phyloP scores from a whole-genome alignment of 2,329 filamentous ascomycete genomes.

The Fusarium praegraminearum region DNA sequence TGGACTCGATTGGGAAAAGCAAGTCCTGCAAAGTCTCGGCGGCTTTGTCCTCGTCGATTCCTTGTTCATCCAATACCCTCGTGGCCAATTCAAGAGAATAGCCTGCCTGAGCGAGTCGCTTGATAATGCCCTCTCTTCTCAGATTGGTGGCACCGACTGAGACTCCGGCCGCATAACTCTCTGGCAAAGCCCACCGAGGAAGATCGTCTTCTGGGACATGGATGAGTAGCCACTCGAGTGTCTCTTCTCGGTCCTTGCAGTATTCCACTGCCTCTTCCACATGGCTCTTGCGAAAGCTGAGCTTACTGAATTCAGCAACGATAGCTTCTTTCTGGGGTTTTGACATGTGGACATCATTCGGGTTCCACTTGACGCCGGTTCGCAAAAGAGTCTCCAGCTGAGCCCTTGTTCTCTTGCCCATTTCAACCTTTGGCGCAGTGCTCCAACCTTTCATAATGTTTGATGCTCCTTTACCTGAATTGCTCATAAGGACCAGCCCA shows the following conservation, averaged over 20 bases:
- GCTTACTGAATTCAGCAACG: conserved; percentile 77
- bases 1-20: conserved; percentile 45
- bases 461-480: conserved; percentile 54
- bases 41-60: conserved; percentile 79
- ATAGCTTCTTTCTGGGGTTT: conserved; percentile 68
- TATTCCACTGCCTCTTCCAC: conserved; percentile 87
- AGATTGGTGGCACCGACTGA: conserved; percentile 86
- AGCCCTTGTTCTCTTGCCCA: conserved; percentile 83
- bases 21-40: conserved; percentile 81
- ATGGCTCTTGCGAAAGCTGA: conserved; percentile 91
- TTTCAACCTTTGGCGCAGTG: conserved; percentile 88
- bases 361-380: conserved; percentile 87
- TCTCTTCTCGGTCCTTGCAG: conserved; percentile 92
- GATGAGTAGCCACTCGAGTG: conserved; percentile 94
- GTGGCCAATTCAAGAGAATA: conserved; percentile 88
- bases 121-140: conserved; percentile 83
- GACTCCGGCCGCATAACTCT: conserved; percentile 90
- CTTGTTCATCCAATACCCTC: conserved; percentile 77
- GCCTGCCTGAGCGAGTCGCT: conserved; percentile 82
- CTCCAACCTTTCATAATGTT: conserved; percentile 81
- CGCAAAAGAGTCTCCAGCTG: conserved; percentile 85
- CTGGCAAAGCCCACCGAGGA: conserved; percentile 91
- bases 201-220: conserved; percentile 97
- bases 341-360: conserved; percentile 76
- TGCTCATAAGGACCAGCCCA: conserved; percentile 65